Evolutionary conservation across 1,139 yeast species (phyloP), one percentile per base, ranked within the genome.

Genomic region (Yamadazyma oceani): DNA sequence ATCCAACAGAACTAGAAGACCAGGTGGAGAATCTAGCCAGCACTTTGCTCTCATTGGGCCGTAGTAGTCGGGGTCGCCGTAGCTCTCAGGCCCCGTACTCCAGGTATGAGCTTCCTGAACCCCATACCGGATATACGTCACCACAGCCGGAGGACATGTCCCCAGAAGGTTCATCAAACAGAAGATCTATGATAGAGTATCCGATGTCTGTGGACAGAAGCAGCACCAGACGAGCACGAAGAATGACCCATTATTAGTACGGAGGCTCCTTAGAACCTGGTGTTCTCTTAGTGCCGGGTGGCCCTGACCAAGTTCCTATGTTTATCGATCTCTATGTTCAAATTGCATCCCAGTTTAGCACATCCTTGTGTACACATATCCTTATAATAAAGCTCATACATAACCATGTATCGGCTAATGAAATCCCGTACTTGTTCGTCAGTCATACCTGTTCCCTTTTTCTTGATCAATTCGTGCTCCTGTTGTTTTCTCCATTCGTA

Each of bases 391-490:
- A 90, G 53, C 45, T 78, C 75, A 53, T 92, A 92, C 22, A 85
- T 77, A 1, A 96, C 95, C 88, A 86, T 84, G 58, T 92, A 92
- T 43, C 96, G 74, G 44, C 84, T 80, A 7, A 92, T 81, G 64
- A 92, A 92, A 17, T 46, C 44, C 8, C 49, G 56, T 3, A 92
- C 95, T 50, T 84, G 74, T 0, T 57, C 71, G 49, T 86, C 94
- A 1, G 81, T 63, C 97, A 92, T 89, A 0, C 97, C 97, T 1
- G 53, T 42, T 0, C 96, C 96, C 12, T 57, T 64, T 7, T 46
- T 45, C 8, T 42, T 37, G 8, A 82, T 78, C 51, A 88, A 61
- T 3, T 69, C 77, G 46, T 84, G 86, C 54, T 92, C 98, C 61
- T 92, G 97, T 58, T 90, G 78, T 5, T 75, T 58, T 44, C 98